Conservation (phyloP, 2,329 filamentous ascomycete species). For the Fusarium pseudograminearum region DNA sequence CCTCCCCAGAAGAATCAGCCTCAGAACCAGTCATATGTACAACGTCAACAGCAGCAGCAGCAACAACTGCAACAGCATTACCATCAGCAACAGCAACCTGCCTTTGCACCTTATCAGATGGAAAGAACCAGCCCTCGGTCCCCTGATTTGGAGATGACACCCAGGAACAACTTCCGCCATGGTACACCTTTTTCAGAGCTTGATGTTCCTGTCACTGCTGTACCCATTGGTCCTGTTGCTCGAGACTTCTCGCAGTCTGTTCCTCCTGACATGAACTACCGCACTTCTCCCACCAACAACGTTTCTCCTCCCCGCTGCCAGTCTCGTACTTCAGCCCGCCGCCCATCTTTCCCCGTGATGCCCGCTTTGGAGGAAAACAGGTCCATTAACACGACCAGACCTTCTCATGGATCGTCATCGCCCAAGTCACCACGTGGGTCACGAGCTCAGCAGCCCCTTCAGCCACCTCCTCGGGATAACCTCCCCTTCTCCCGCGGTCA, state of each 20-base stretch:
- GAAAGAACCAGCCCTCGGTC: slow-evolving; percentile 63
- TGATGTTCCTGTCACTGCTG: slow-evolving; percentile 84
- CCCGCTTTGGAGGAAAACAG: slow-evolving; percentile 76
- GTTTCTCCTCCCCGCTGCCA: slow-evolving; percentile 59
- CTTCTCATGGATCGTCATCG: slow-evolving; percentile 49
- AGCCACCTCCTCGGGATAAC: slow-evolving; percentile 65
- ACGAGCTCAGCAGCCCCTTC: slow-evolving; percentile 55
- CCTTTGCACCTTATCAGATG: slow-evolving; percentile 65
- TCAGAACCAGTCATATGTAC: slow-evolving; percentile 42
- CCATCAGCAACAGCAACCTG: slow-evolving; percentile 29
- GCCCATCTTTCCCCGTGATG: slow-evolving; percentile 76
- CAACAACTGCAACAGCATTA: slow-evolving; percentile 14
- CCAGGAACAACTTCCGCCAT: slow-evolving; percentile 74
- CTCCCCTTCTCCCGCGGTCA: slow-evolving; percentile 69
- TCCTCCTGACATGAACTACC: slow-evolving; percentile 91
- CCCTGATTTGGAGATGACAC: slow-evolving; percentile 67
- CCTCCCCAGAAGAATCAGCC: slow-evolving; percentile 43
- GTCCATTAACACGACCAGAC: slow-evolving; percentile 54
- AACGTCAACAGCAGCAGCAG: slow-evolving; percentile 24
- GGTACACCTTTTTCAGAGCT: slow-evolving; percentile 92
- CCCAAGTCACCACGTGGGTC: slow-evolving; percentile 54
- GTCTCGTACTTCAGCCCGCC: slow-evolving; percentile 69
- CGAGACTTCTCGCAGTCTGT: slow-evolving; percentile 90
- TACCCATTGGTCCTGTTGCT: slow-evolving; percentile 77
- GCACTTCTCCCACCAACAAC: slow-evolving; percentile 56